Evolutionary conservation across 768 basidiomycete species (phyloP), one percentile per base, ranked within the genome.

Genomic region (Kwoniella sp.): DNA sequence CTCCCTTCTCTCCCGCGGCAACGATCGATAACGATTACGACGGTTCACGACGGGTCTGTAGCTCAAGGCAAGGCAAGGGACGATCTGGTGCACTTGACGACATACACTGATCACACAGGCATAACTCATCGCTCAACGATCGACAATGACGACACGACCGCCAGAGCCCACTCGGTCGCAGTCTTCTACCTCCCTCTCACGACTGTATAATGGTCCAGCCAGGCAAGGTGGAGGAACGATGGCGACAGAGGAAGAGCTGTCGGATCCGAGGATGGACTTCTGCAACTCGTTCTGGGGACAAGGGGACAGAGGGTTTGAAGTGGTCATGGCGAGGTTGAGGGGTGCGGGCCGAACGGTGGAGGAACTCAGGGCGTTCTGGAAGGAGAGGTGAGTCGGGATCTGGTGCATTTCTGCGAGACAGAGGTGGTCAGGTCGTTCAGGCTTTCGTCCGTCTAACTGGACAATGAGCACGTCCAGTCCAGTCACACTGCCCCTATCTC

Each of bases 221-320:
- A 46, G 32, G 87, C 65, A 91, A 84, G 76, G 89, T 86, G 34
- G 89, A 79, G 66, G 87, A 78, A 40, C 32, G 23, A 32, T 8
- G 17, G 34, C 33, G 26, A 67, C 80, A 82, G 79, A 87, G 86
- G 53, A 93, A 82, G 42, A 84, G 78, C 50, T 86, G 80, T 86
- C 87, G 86, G 68, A 67, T 56, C 62, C 62, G 12, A 61, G 62
- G 34, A 75, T 84, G 65, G 89, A 95, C 76, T 96, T 91, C 76
- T 98, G 92, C 75, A 99, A 98, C 75, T 83, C 89, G 2, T 98
- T 98, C 77, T 98, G 95, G 95, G 89, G 89, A 39, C 62, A 80
- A 17, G 82, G 79, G 25, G 90, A 95, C 78, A 85, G 80, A 32
- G 91, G 91, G 14, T 89, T 88, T 57, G 89, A 93, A 65, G 89